A percentile compares a stretch with the other conserved stretches of the same genome.
Evolutionary conservation across 257 asterid genomes (phyloP).

Genomic region (Lycium barbarum): DNA sequence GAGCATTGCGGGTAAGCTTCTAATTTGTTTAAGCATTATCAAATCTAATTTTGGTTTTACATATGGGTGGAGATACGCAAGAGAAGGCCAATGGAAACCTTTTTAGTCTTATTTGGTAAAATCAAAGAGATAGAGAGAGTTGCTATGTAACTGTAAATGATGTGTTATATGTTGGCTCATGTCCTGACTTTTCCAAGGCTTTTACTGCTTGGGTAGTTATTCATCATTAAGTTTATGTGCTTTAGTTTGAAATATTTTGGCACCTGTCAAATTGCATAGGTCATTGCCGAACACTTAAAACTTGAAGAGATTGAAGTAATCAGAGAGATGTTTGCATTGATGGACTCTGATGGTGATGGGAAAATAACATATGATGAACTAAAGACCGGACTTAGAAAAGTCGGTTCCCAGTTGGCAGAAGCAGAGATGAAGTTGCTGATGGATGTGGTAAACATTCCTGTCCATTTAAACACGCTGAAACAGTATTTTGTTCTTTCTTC

Average conservation of each 20-base stretch:
- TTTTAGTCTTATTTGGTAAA: background rate
- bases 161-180: slow-evolving; percentile 6
- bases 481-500: slow-evolving; percentile 17
- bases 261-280: slow-evolving; percentile 51
- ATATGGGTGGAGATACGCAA: background rate
- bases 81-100: background rate
- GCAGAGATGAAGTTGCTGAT: slow-evolving; percentile 94
- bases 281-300: slow-evolving; percentile 89
- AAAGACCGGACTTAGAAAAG: slow-evolving; percentile 81
- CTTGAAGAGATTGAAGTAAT: slow-evolving; percentile 95
- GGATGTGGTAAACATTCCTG: slow-evolving; percentile 84
- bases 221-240: background rate
- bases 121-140: background rate
- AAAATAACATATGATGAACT: slow-evolving; percentile 90
- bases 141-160: slow-evolving; percentile 11
- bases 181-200: background rate
- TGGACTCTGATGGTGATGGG: slow-evolving; percentile 94
- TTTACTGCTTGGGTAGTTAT: background rate
- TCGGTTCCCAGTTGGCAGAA: slow-evolving; percentile 97
- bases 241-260: slow-evolving; percentile 1
- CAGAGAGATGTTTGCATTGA: slow-evolving; percentile 89
- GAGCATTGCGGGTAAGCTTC: slow-evolving; percentile 82
- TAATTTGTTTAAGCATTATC: background rate
- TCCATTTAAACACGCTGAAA: slow-evolving; percentile 28
- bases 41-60: background rate